phyloP scores from a whole-genome alignment of 2,329 filamentous ascomycete species.

The Cladophialophora bantiana region DNA sequence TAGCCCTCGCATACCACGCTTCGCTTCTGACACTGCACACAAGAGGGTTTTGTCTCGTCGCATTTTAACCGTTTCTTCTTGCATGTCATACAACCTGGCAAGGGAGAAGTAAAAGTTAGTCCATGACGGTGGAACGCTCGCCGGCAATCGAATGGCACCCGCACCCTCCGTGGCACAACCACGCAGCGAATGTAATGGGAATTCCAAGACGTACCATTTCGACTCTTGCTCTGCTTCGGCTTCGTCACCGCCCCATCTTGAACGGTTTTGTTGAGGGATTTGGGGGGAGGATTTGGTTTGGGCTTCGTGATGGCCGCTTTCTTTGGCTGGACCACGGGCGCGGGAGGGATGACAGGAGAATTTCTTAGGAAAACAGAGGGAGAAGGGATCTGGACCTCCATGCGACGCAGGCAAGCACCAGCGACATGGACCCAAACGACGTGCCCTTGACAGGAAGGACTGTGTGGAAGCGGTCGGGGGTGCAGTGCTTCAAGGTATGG shows the following conservation, averaged over 20 bases:
- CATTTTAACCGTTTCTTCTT: conserved; percentile 77
- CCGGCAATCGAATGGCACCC: not conserved
- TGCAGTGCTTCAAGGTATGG: not conserved
- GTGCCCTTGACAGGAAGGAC: not conserved
- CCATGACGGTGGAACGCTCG: conserved; percentile 10
- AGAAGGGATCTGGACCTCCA: conserved; percentile 68
- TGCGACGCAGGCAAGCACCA: conserved; percentile 42
- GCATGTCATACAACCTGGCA: conserved; percentile 73
- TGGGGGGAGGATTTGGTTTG: conserved; percentile 43
- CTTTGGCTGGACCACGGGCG: conserved; percentile 41
- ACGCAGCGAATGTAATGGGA: not conserved
- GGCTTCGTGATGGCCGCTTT: conserved; percentile 32
- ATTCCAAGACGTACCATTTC: conserved; percentile 67
- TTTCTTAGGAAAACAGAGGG: conserved; percentile 61
- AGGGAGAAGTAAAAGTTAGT: conserved; percentile 27
- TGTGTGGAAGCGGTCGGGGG: conserved; percentile 4
- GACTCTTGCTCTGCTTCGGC: conserved; percentile 76
- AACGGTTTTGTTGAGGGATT: conserved; percentile 40
- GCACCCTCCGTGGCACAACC: not conserved
- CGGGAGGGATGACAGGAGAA: conserved; percentile 45
- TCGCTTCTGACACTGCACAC: conserved; percentile 70
- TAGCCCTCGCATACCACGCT: conserved; percentile 73
- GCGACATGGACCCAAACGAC: conserved; percentile 32
- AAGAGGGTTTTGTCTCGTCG: conserved; percentile 74
- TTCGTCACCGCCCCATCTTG: conserved; percentile 57